Percentiles rank a stretch among this genome's conserved stretches.
phyloP scores from a whole-genome alignment of 2,329 filamentous ascomycete genomes.

The Rhexocercosporidium sp. region DNA sequence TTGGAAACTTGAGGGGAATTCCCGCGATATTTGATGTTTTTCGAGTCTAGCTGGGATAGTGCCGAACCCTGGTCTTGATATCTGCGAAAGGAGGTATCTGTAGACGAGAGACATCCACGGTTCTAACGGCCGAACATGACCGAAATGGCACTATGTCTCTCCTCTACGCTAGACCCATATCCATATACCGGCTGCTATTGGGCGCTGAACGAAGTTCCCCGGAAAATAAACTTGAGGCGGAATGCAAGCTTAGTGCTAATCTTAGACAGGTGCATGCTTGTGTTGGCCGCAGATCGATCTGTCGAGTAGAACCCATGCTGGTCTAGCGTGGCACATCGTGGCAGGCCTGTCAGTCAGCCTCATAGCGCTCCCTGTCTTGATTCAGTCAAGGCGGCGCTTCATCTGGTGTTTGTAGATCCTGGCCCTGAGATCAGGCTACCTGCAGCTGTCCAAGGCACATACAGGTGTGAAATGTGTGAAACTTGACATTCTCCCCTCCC shows the following conservation, averaged over 20 bases:
- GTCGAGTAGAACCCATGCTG: background rate
- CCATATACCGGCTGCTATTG: background rate
- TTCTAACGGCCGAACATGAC: background rate
- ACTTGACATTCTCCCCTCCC: background rate
- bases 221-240: background rate
- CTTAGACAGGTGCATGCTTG: background rate
- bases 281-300: background rate
- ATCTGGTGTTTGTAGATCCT: background rate
- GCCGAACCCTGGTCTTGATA: background rate
- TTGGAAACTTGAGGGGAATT: too few relatives aligned
- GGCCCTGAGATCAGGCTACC: background rate
- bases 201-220: background rate
- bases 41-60: background rate
- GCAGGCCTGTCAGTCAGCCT: background rate
- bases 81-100: background rate
- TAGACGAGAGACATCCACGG: background rate
- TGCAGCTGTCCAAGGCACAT: background rate
- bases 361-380: background rate
- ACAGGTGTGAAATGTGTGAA: constrained; percentile 1
- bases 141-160: background rate
- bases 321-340: background rate
- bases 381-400: background rate
- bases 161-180: background rate
- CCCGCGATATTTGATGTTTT: background rate
- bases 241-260: background rate